Evolutionary conservation across 208 protist genomes (phyloP), one percentile per base, ranked within the genome.

Genomic region (Acanthamoeba lenticulata): DNA sequence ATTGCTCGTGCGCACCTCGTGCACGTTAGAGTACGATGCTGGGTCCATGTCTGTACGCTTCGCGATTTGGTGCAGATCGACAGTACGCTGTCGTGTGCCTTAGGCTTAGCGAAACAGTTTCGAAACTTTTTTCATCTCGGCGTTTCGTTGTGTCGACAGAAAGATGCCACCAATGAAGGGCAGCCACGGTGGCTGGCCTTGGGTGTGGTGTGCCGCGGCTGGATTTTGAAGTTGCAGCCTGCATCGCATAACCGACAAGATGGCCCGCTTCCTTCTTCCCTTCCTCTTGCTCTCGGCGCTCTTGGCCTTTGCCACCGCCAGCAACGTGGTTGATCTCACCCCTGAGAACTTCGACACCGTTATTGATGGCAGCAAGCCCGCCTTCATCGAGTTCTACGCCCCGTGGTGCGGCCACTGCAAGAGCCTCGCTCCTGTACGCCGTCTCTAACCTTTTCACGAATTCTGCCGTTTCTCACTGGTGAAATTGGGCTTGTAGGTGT

Each of bases 341-440:
- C 95, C 86, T 40, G 36, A 95, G 9, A 65, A 65, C 57, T 65
- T 65, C 27, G 83, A 94, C 24, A 72, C 36, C 29, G 98, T 99
- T 19, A 94, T 98, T 15, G 96, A 99, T 62, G 77, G 95, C 2
- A 96, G 90, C 19, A 98, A 99, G 94, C 96, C 98, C 91, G 98
- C 99, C 0, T 98, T 99, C 72, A 97, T 99, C 42, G 97, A 99
- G 95, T 99, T 99, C 93, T 99, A 99, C 96, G 99, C 98, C 36
- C 98, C 98, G 79, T 99, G 99, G 99, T 99, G 99, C 90, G 98
- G 98, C 38, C 98, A 99, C 97, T 99, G 98, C 98, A 98, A 98
- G 72, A 95, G 97, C 88, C 97, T 99, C 94, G 97, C 96, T 94
- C 98, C 98, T 74, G 97, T 97, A 34, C 27, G 47, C 47, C 15